These are phyloP conservation scores for Cyathus striatus DNA, from an alignment of 768 basidiomycete genomes.

Conservation along the genomic window DNA sequence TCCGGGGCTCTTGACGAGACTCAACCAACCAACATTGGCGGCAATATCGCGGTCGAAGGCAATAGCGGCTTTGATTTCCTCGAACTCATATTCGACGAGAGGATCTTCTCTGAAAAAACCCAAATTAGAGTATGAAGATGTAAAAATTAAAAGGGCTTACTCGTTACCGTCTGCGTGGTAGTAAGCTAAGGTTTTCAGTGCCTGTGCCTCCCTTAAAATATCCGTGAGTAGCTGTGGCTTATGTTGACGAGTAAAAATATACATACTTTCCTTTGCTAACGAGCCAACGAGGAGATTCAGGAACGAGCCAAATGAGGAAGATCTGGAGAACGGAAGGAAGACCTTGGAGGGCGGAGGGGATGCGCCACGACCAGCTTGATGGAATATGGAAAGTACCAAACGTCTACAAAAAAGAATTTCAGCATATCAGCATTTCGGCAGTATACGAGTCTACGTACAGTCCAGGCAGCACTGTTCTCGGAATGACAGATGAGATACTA, in stretches of 20 bases:
- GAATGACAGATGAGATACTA: no score
- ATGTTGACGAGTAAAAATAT: neutral
- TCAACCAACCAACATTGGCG: slow-evolving; percentile 36
- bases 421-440: neutral
- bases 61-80: slow-evolving; percentile 60
- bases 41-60: slow-evolving; percentile 36
- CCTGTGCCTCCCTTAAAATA: slow-evolving; percentile 33
- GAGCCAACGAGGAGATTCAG: slow-evolving; percentile 74
- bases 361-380: slow-evolving; percentile 65
- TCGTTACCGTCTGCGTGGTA: slow-evolving; percentile 52
- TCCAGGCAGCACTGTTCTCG: slow-evolving; percentile 65
- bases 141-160: slow-evolving; percentile 8
- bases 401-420: slow-evolving; percentile 22
- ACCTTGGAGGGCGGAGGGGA: slow-evolving; percentile 62
- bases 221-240: neutral
- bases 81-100: slow-evolving; percentile 55
- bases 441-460: slow-evolving; percentile 16
- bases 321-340: slow-evolving; percentile 58
- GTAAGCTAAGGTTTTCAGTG: slow-evolving; percentile 42
- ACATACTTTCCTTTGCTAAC: slow-evolving; percentile 50
- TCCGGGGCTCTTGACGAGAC: slow-evolving; percentile 41
- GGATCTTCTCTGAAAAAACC: slow-evolving; percentile 38
- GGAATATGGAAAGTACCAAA: slow-evolving; percentile 64
- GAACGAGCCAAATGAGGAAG: slow-evolving; percentile 53
- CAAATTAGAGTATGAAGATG: neutral